Evolutionary conservation across 148 eudicot species (phyloP).

Genomic region (Vaccinium corymbosum): DNA sequence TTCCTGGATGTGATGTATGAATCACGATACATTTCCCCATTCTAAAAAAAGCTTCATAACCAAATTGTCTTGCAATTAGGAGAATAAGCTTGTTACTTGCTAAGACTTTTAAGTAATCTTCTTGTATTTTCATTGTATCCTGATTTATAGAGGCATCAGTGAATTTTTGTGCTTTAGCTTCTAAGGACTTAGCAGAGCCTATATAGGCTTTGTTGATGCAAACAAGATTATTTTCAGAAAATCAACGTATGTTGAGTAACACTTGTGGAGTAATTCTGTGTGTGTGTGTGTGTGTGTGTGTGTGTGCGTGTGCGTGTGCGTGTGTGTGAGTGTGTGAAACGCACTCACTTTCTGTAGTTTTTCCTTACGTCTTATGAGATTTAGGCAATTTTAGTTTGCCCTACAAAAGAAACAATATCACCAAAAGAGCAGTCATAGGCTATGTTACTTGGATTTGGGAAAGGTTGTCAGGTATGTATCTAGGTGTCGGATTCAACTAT

Average conservation of each 20-base stretch:
- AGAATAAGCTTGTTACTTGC: background rate
- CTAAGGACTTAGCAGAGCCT: background rate
- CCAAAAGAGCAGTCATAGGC: too few species aligned
- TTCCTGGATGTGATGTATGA: background rate
- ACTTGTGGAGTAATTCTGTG: background rate
- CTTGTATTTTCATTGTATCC: background rate
- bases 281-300: too few species aligned
- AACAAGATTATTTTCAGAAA: background rate
- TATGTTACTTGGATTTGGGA: too few species aligned
- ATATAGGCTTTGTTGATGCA: background rate
- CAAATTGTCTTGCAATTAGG: background rate
- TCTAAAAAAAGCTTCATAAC: background rate
- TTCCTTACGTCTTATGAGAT: too few species aligned
- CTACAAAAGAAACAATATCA: too few species aligned
- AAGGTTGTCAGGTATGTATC: too few species aligned
- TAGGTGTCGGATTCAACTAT: too few species aligned
- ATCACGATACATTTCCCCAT: background rate
- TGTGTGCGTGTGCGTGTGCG: too few species aligned
- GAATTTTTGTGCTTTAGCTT: background rate
- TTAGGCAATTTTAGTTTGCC: too few species aligned
- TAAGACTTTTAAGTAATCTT: background rate
- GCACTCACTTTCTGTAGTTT: too few species aligned
- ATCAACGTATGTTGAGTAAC: background rate
- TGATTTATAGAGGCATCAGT: background rate
- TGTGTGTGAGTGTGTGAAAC: too few species aligned